phyloP scores from a whole-genome alignment of 257 asterid species.

The Scutellaria baicalensis region DNA sequence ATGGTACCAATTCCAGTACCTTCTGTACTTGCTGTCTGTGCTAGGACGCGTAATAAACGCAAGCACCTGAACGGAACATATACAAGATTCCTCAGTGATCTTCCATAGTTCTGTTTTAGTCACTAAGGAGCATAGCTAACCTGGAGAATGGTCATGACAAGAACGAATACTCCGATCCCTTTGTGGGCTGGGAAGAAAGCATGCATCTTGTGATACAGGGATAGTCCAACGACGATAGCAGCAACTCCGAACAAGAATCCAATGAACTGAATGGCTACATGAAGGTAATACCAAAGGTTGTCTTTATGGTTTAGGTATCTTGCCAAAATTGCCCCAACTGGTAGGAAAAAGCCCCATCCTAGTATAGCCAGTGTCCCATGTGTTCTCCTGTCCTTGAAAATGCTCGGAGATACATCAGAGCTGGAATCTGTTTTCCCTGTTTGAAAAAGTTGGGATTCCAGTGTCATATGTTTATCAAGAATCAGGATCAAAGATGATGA shows the following conservation, averaged over 20 bases:
- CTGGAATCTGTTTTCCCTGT: neutral
- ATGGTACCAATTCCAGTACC: conserved; percentile 73
- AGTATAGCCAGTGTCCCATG: conserved; percentile 69
- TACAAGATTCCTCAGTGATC: neutral
- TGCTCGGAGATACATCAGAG: too few species aligned
- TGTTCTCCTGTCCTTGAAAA: conserved; percentile 38
- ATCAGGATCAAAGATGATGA: too few species aligned
- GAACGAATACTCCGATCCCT: conserved; percentile 75
- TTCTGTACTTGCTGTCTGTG: conserved; percentile 55
- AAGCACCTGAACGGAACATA: conserved; percentile 35
- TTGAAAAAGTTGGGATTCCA: neutral
- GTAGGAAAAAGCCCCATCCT: conserved; percentile 83
- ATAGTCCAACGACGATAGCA: conserved; percentile 57
- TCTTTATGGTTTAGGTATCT: conserved; percentile 65
- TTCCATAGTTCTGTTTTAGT: too few species aligned
- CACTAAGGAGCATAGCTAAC: conserved; percentile 17
- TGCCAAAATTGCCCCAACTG: conserved; percentile 69
- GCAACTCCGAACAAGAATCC: conserved; percentile 76
- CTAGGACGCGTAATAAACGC: conserved; percentile 71
- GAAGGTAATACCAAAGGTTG: conserved; percentile 71
- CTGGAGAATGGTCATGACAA: conserved; percentile 68
- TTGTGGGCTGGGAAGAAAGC: conserved; percentile 59
- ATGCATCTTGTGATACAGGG: conserved; percentile 56
- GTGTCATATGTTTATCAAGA: neutral
- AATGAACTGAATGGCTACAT: conserved; percentile 52